A percentile compares a stretch with the other conserved stretches of the same genome.
These are phyloP conservation scores for Nitzschia sp. DNA, from an alignment of 108 stramenopile species.

Conservation along the genomic window DNA sequence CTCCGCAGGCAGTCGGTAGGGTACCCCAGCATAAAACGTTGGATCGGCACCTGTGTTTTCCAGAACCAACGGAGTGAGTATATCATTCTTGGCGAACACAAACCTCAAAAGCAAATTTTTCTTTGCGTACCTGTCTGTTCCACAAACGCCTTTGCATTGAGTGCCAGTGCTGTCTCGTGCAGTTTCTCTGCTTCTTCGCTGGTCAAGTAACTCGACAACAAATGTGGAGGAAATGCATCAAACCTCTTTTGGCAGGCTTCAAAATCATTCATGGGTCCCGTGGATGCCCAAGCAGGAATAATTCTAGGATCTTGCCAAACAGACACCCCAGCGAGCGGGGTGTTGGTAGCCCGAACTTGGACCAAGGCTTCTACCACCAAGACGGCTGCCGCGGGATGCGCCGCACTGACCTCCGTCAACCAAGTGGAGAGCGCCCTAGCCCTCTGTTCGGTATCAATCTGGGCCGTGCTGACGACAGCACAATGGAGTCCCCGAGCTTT, in stretches of 20 bases:
- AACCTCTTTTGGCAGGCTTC: slow-evolving; percentile 58
- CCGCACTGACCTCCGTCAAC: slow-evolving; percentile 69
- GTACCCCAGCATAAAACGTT: slow-evolving; percentile 62
- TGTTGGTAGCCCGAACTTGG: slow-evolving; percentile 58
- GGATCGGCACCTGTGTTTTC: slow-evolving; percentile 54
- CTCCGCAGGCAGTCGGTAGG: slow-evolving; percentile 65
- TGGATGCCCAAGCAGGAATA: slow-evolving; percentile 68
- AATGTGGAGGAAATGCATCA: slow-evolving; percentile 72
- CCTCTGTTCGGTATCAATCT: slow-evolving; percentile 70
- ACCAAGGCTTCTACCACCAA: slow-evolving; percentile 81
- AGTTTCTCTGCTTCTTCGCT: slow-evolving; percentile 71
- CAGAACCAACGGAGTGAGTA: neutral
- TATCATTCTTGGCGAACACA: neutral
- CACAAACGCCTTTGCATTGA: slow-evolving; percentile 47
- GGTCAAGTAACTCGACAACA: slow-evolving; percentile 72
- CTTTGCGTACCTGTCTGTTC: slow-evolving; percentile 49
- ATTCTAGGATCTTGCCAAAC: slow-evolving; percentile 76
- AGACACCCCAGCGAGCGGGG: slow-evolving; percentile 59
- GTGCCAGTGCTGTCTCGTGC: slow-evolving; percentile 45
- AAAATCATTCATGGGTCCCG: slow-evolving; percentile 36
- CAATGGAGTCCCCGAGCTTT: slow-evolving; percentile 78
- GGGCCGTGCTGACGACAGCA: slow-evolving; percentile 66
- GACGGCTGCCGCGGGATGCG: slow-evolving; percentile 78
- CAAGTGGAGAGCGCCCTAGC: slow-evolving; percentile 69
- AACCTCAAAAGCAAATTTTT: neutral